Percentiles rank a stretch among this genome's conserved stretches.
Evolutionary conservation across 2,329 filamentous ascomycete genomes (phyloP).

Genomic region (Pseudocercospora fuligena): DNA sequence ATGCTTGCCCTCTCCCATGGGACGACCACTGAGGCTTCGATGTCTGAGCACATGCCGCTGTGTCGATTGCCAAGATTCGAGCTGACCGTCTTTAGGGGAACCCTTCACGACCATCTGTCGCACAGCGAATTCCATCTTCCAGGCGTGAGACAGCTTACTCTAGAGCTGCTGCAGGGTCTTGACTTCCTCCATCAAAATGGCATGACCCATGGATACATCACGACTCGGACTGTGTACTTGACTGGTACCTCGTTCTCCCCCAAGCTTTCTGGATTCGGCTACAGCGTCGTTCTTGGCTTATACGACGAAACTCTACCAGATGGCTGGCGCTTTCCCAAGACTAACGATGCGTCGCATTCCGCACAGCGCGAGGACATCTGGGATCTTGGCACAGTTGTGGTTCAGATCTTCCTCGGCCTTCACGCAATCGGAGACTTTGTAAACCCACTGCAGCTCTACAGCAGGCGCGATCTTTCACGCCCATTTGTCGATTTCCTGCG

Average conservation of each 20-base stretch:
- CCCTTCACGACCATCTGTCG: slow-evolving; percentile 80
- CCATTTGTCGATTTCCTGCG: slow-evolving; percentile 78
- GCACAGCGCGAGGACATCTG: slow-evolving; percentile 82
- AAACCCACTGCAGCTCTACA: slow-evolving; percentile 75
- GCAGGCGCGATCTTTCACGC: slow-evolving; percentile 72
- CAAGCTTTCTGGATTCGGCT: slow-evolving; percentile 76
- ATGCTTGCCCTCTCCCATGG: neutral
- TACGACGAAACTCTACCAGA: slow-evolving; percentile 19
- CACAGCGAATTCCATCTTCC: slow-evolving; percentile 71
- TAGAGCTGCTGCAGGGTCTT: slow-evolving; percentile 85
- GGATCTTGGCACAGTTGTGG: slow-evolving; percentile 88
- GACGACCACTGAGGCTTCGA: neutral
- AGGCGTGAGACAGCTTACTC: slow-evolving; percentile 86
- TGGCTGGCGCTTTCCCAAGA: slow-evolving; percentile 30
- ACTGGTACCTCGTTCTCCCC: slow-evolving; percentile 45
- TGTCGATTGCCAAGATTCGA: neutral
- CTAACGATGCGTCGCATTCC: slow-evolving; percentile 13
- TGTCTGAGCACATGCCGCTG: neutral
- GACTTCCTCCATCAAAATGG: slow-evolving; percentile 86
- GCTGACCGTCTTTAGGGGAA: slow-evolving; percentile 54
- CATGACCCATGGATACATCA: slow-evolving; percentile 66
- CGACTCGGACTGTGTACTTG: slow-evolving; percentile 30
- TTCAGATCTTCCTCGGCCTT: slow-evolving; percentile 92
- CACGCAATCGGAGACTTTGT: slow-evolving; percentile 76
- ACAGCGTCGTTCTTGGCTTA: slow-evolving; percentile 67